phyloP scores from a whole-genome alignment of 768 basidiomycete species.

The Kwoniella heveanensis region DNA sequence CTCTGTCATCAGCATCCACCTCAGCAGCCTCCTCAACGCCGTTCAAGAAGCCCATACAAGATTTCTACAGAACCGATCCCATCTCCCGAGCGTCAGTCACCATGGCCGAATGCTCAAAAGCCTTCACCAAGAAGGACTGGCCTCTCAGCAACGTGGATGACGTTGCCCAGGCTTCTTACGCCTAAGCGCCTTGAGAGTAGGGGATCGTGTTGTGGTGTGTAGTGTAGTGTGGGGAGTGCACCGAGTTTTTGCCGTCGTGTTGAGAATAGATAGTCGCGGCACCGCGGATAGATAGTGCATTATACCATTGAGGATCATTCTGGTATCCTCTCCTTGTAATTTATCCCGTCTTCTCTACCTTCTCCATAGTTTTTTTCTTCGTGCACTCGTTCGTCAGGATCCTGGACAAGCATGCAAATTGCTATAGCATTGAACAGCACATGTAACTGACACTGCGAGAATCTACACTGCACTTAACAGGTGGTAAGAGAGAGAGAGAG shows the following conservation, averaged over 20 bases:
- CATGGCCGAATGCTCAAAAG: constrained; percentile 89
- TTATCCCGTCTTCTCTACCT: too few relatives aligned
- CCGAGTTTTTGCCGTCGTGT: too few relatives aligned
- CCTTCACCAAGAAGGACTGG: constrained; percentile 68
- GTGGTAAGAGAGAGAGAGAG: too few relatives aligned
- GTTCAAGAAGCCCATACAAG: constrained; percentile 78
- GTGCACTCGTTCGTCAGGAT: neutral
- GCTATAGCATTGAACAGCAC: neutral
- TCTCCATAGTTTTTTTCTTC: neutral
- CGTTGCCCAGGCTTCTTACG: constrained; percentile 45
- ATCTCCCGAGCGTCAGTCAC: constrained; percentile 92
- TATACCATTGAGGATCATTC: neutral
- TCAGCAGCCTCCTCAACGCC: constrained; percentile 51
- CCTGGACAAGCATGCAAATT: neutral
- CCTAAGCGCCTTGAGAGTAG: constrained; percentile 14
- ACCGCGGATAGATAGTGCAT: neutral
- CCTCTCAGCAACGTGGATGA: constrained; percentile 37
- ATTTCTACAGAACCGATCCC: constrained; percentile 96
- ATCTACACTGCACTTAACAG: too few relatives aligned
- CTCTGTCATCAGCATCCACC: constrained; percentile 62
- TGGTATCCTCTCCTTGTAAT: neutral
- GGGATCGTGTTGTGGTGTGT: neutral
- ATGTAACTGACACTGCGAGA: too few relatives aligned
- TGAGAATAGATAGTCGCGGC: neutral
- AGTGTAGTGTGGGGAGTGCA: neutral